Conservation (phyloP, 495 filamentous ascomycete species). For the Amphirosellinia nigrospora region DNA sequence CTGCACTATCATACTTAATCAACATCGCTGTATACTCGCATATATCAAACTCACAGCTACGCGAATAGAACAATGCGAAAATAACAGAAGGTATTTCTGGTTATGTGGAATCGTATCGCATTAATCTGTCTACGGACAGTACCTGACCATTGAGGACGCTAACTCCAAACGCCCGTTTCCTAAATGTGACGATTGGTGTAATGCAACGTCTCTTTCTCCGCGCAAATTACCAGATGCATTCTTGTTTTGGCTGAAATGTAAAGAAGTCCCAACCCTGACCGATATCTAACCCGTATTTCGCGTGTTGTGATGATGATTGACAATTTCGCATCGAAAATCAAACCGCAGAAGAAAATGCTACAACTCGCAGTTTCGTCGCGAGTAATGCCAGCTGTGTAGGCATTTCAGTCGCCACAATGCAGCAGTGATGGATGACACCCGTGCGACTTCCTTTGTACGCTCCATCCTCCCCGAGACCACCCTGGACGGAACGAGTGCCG, state of each 20-base stretch:
- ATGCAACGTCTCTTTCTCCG: neutral
- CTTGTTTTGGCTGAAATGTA: neutral
- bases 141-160: neutral
- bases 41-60: too few species aligned
- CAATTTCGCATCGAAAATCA: neutral
- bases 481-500: neutral
- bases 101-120: slow-evolving; percentile 20
- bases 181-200: neutral
- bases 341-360: neutral
- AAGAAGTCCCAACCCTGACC: neutral
- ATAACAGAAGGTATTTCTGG: neutral
- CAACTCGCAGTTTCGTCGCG: neutral
- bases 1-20: neutral
- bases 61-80: neutral
- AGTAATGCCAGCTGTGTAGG: neutral
- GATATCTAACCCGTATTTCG: neutral
- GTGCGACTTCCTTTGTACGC: neutral
- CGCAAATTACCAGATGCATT: neutral
- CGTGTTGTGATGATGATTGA: neutral
- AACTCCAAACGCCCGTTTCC: slow-evolving; percentile 20
- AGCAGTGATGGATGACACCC: neutral
- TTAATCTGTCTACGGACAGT: slow-evolving; percentile 9
- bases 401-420: neutral
- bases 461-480: neutral
- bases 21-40: too few species aligned